Evolutionary conservation across 805 yeast genomes (phyloP).

Genomic region (Wickerhamomyces chambardii): DNA sequence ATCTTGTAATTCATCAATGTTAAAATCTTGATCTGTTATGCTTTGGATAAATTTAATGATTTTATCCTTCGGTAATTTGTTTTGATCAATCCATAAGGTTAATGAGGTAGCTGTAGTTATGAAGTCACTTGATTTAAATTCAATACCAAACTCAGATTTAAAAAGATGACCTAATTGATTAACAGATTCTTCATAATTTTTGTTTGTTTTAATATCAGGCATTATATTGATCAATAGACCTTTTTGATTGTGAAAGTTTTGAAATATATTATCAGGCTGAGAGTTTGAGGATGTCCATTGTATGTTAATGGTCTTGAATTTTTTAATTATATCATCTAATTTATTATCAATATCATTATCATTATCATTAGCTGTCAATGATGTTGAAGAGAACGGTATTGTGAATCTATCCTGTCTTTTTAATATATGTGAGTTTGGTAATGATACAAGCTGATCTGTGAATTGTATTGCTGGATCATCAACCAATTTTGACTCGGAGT

Average conservation of each 20-base stretch:
- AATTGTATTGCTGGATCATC: neutral
- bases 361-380: no score
- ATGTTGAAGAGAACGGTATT: neutral
- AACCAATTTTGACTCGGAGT: neutral
- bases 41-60: no score
- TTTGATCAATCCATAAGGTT: neutral
- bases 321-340: conserved; percentile 1
- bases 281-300: conserved; percentile 9
- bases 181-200: neutral
- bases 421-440: neutral
- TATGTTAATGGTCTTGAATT: conserved; percentile 10
- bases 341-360: no score
- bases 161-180: neutral
- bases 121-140: neutral
- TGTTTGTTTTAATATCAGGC: conserved; percentile 4
- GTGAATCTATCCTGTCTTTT: neutral
- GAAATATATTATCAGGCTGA: conserved; percentile 5
- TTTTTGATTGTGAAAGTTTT: conserved; percentile 10
- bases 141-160: neutral
- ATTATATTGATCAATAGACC: conserved; percentile 12
- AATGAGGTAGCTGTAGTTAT: neutral
- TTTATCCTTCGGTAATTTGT: no score
- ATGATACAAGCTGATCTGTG: neutral
- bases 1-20: neutral
- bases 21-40: neutral